These are phyloP conservation scores for Collybia mongolica DNA, from an alignment of 768 basidiomycete species.

Conservation along the genomic window DNA sequence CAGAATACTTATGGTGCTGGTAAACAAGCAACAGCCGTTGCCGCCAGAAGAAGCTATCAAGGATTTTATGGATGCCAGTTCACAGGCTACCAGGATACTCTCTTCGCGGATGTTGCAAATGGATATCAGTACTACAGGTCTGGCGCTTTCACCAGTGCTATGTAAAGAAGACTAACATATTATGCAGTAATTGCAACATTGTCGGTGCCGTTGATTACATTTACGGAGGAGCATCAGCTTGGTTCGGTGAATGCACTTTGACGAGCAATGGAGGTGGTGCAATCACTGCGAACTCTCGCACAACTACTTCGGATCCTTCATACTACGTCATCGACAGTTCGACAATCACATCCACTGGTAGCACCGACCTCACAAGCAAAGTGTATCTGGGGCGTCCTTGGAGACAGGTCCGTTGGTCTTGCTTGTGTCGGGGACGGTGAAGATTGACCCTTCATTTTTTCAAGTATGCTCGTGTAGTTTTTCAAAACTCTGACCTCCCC, in stretches of 20 bases:
- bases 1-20: conserved; percentile 22
- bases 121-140: conserved; percentile 21
- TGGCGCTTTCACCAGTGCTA: too few species aligned
- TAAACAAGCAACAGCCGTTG: conserved; percentile 23
- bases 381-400: conserved; percentile 21
- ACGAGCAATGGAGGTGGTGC: conserved; percentile 23
- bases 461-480: conserved; percentile 23
- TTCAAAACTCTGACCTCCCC: conserved; percentile 21
- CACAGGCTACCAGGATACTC: conserved; percentile 25
- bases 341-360: conserved; percentile 16
- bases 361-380: conserved; percentile 15
- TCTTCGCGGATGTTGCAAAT: conserved; percentile 19
- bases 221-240: conserved; percentile 22
- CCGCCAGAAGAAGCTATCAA: conserved; percentile 17
- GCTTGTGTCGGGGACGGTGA: conserved; percentile 7
- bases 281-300: conserved; percentile 25
- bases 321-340: conserved; percentile 27
- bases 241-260: conserved; percentile 27
- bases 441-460: neutral
- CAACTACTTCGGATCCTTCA: conserved; percentile 14
- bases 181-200: conserved; percentile 22
- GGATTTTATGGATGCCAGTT: conserved; percentile 23
- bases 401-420: neutral
- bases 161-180: too few species aligned
- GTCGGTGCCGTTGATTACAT: conserved; percentile 27